Conservation (phyloP, 768 basidiomycete genomes). For the Psilocybe cyanescens region DNA sequence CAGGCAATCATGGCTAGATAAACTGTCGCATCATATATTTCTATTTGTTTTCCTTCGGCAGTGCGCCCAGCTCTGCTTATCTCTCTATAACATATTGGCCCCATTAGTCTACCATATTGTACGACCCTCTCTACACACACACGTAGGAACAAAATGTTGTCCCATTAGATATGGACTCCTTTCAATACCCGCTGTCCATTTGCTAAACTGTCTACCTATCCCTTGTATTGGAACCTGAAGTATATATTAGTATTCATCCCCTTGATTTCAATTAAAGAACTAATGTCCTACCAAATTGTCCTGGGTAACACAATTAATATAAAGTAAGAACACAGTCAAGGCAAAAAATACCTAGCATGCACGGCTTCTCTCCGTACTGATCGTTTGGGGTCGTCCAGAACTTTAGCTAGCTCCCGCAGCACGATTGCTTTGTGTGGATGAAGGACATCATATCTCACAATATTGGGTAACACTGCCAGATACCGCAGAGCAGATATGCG, state of each 20-base stretch:
- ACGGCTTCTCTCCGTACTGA: conserved; percentile 88
- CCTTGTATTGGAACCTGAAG: conserved; percentile 62
- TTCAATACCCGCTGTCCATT: conserved; percentile 20
- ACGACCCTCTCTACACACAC: conserved; percentile 24
- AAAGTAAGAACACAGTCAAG: conserved; percentile 1
- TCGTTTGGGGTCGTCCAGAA: conserved; percentile 89
- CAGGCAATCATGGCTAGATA: conserved; percentile 82
- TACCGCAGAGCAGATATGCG: conserved; percentile 77
- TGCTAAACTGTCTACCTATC: conserved; percentile 35
- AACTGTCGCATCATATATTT: conserved; percentile 19
- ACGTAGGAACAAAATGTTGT: conserved; percentile 18
- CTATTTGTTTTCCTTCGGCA: conserved; percentile 15
- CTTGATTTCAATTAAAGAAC: background rate
- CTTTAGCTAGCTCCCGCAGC: conserved; percentile 72
- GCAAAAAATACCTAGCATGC: conserved; percentile 55
- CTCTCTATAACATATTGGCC: conserved; percentile 32
- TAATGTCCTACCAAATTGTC: conserved; percentile 47
- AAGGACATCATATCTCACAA: conserved; percentile 81
- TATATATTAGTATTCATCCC: conserved; percentile 20
- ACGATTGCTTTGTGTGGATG: conserved; percentile 80
- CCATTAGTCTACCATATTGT: conserved; percentile 34
- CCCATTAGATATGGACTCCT: conserved; percentile 31
- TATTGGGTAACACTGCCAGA: conserved; percentile 71
- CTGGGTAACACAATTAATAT: conserved; percentile 26
- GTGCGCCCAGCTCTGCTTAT: conserved; percentile 15